Percentiles rank a stretch among this genome's conserved stretches.
Conservation (phyloP, 306 rosid genomes). For the Oemleria cerasiformis region DNA sequence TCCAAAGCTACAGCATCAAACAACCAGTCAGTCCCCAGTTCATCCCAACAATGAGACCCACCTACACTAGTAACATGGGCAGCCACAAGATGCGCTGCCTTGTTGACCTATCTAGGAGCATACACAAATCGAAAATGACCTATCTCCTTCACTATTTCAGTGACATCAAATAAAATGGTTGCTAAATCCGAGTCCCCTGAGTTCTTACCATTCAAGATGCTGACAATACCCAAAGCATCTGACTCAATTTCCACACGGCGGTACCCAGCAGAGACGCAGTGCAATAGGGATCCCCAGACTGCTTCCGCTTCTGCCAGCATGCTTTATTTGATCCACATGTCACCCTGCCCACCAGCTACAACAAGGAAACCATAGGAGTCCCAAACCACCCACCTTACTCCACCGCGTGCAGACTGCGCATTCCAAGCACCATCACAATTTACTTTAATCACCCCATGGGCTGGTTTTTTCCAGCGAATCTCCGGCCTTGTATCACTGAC, state of each 20-base stretch:
- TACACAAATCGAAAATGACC: too few species aligned
- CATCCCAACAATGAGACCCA: too few species aligned
- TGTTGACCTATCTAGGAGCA: neutral
- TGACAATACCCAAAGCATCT: neutral
- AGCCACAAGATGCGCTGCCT: neutral
- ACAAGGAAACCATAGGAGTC: neutral
- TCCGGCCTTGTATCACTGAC: accelerated
- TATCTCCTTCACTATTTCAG: neutral
- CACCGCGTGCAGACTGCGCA: neutral
- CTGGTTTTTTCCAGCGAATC: neutral
- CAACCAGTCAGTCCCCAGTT: too few species aligned
- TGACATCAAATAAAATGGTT: neutral
- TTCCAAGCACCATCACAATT: neutral
- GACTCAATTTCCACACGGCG: accelerated
- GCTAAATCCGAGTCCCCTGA: neutral
- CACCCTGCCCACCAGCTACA: neutral
- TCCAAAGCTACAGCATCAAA: too few species aligned
- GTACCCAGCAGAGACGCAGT: accelerated
- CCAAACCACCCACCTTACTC: neutral
- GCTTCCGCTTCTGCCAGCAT: neutral
- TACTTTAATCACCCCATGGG: too few species aligned
- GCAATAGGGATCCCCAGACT: neutral
- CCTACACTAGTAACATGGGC: too few species aligned
- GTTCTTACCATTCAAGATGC: neutral
- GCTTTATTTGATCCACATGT: neutral